Evolutionary conservation across 2,329 filamentous ascomycete species (phyloP), one percentile per base, ranked within the genome.

Genomic region (Phialocephala subalpina): DNA sequence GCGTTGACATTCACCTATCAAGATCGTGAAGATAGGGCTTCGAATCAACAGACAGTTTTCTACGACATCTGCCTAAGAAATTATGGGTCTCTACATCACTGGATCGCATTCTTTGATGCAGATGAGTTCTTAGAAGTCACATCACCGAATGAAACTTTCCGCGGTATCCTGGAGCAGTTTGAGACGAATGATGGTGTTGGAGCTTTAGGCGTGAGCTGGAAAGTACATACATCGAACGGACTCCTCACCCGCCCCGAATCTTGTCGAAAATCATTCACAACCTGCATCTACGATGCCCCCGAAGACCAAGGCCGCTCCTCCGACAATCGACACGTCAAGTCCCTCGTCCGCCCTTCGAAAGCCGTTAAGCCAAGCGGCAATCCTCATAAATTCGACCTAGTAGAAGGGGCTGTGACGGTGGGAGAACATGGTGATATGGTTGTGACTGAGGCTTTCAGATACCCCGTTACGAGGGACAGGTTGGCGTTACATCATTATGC

Each of bases 401-500:
- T 47, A 14, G 6, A 6, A 14, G 72, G 64, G 8, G 65, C 68
- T 0, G 42, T 67, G 27, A 74, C 73, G 1, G 72, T 77, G 9
- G 73, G 74, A 35, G 75, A 77, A 64, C 36, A 74, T 47, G 70
- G 72, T 7, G 73, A 76, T 36, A 35, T 64, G 14, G 66, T 74
- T 2, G 62, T 61, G 6, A 64, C 64, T 8, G 64, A 59, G 3
- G 73, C 72, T 3, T 74, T 67, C 47, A 66, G 76, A 8, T 65
- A 63, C 36, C 76, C 76, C 18, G 74, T 77, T 38, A 76, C 74
- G 4, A 72, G 74, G 42, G 66, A 75, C 47, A 65, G 74, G 20
- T 68, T 78, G 53, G 71, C 67, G 0, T 53, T 78, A 53, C 77
- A 78, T 69, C 76, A 78, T 62, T 79, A 77, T 64, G 73, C 73